Conservation (phyloP, 306 rosid species). For the Hippophae gyantsensis region DNA sequence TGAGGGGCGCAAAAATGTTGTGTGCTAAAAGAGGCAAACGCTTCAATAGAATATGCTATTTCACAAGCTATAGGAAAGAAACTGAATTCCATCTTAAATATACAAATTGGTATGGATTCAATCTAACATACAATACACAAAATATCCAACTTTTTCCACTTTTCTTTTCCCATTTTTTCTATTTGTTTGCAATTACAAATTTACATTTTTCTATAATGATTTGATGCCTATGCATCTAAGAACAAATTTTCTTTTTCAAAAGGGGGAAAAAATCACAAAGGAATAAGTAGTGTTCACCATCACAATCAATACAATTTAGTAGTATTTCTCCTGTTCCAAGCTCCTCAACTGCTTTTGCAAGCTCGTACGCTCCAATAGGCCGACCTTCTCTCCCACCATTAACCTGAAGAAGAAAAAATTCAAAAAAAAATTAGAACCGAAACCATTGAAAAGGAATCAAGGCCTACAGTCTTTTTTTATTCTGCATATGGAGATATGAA, state of each 20-base stretch:
- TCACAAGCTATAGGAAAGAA: not conserved
- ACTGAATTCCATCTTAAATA: not conserved
- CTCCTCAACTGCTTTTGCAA: constrained; percentile 87
- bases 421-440: not conserved
- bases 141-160: not conserved
- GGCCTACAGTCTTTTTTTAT: too few relatives aligned
- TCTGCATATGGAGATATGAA: too few relatives aligned
- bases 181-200: not conserved
- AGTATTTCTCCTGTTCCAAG: constrained; percentile 99
- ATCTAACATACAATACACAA: not conserved
- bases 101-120: not conserved
- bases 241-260: not conserved
- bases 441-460: not conserved
- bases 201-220: not conserved
- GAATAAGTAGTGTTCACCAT: constrained; percentile 44
- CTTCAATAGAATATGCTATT: not conserved
- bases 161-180: too few relatives aligned
- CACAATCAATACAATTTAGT: constrained; percentile 91
- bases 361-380: constrained; percentile 93
- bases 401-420: constrained; percentile 39
- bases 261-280: not conserved
- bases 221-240: not conserved
- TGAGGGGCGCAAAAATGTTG: not conserved
- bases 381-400: constrained; percentile 91
- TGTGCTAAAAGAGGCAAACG: not conserved